These are phyloP conservation scores for Trypanosoma cruzi DNA, from an alignment of 208 protist species.

Conservation along the genomic window DNA sequence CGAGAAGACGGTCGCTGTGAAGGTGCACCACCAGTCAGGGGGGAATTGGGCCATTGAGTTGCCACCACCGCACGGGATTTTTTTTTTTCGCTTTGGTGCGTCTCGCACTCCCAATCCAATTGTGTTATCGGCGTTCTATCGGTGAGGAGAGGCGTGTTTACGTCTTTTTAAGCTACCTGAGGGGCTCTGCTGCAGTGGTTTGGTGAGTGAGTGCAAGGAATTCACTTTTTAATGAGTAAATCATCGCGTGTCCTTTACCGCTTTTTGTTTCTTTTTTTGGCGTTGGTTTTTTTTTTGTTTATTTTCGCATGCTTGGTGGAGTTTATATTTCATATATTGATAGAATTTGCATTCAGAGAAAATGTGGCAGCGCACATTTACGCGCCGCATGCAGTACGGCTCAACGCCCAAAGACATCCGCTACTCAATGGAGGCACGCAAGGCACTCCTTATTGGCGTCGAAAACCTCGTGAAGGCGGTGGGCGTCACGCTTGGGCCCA, in stretches of 20 bases:
- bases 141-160: neutral
- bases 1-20: neutral
- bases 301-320: no score
- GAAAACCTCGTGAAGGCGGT: conserved; percentile 98
- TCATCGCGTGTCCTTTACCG: no score
- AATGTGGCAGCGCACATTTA: conserved; percentile 42
- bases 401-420: conserved; percentile 96
- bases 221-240: no score
- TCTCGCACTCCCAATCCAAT: conserved; percentile 11
- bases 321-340: no score
- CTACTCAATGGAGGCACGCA: conserved; percentile 95
- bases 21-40: neutral
- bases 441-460: conserved; percentile 94
- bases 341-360: no score
- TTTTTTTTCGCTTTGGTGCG: conserved; percentile 15
- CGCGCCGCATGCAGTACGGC: conserved; percentile 70
- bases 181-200: no score
- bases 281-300: conserved; percentile 4
- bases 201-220: no score
- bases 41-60: conserved; percentile 25
- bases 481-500: conserved; percentile 98
- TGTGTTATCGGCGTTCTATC: conserved; percentile 9
- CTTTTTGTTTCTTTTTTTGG: conserved; percentile 12
- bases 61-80: conserved; percentile 26
- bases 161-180: no score